Base-by-base conservation (phyloP, 192 early-diverging fungal species). In the Bifiguratus adelaidae region DNA sequence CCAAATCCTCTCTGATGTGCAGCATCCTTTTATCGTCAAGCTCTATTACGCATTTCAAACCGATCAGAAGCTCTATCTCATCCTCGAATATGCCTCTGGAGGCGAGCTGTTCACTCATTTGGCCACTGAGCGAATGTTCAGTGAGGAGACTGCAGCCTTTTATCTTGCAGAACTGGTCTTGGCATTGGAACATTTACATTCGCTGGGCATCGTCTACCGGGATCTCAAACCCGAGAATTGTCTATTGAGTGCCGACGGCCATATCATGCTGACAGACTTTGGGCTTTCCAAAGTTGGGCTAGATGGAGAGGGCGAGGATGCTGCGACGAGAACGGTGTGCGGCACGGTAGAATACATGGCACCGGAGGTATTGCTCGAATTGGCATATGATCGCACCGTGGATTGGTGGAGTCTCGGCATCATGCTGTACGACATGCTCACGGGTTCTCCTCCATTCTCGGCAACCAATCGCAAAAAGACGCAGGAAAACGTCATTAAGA, bases 51-150 rank as follows among this genome's bases (percentile, higher is more conserved):
- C 92, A 15, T 97, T 97, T 63, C 92, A 97, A 61, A 89, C 88
- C 15, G 71, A 83, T 34, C 76, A 81, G 30, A 79, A 80, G 48
- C 71, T 97, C 18, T 94, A 85, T 63, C 61, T 97, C 58, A 85
- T 97, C 50, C 68, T 97, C 50, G 82, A 83, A 42, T 97, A 92
- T 67, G 76, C 92, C 19, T 81, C 78, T 2, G 94, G 94, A 30
- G 94, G 94, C 30, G 91, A 94, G 60, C 74, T 97, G 43, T 92
- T 92, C 54, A 86, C 83, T n/a, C 88, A 92, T 51, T 68, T 97
- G 67, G 71, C 80, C 57, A 34, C 70, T 59, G 59, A 74, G 35
- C 65, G 66, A 19, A 74, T 74, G 72, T 74, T 86, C 48, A 61
- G 79, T n/a, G 89, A 96, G 53, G 84, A 88, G 50, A 77, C 77